Percentiles rank a stretch among this genome's conserved stretches.
Evolutionary conservation across 805 yeast species (phyloP).

Genomic region (Candida manassasensis): DNA sequence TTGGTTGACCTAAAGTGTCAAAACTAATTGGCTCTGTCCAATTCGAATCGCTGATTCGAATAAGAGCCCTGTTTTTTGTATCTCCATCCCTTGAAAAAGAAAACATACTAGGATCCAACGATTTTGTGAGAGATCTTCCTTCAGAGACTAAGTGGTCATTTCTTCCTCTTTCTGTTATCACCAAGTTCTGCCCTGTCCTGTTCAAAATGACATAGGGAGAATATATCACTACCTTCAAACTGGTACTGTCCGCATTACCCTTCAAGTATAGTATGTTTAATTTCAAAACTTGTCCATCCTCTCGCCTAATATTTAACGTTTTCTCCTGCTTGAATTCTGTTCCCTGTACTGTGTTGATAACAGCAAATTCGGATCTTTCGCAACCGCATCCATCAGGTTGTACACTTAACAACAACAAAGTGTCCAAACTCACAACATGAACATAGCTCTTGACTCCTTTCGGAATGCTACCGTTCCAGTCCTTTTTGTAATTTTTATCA

Average conservation of each 20-base stretch:
- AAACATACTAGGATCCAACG: conserved; percentile 65
- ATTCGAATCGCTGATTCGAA: conserved; percentile 63
- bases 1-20: conserved; percentile 83
- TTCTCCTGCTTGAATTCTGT: conserved; percentile 56
- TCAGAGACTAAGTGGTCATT: conserved; percentile 38
- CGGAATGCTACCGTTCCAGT: conserved; percentile 57
- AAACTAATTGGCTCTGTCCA: conserved; percentile 75
- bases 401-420: conserved; percentile 67
- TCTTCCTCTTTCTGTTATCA: conserved; percentile 55
- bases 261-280: conserved; percentile 62
- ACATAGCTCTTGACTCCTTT: conserved; percentile 68
- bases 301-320: conserved; percentile 46
- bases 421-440: conserved; percentile 74
- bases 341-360: conserved; percentile 55
- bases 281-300: conserved; percentile 63
- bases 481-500: conserved; percentile 66
- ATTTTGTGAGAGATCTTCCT: conserved; percentile 30
- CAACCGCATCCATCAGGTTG: conserved; percentile 60
- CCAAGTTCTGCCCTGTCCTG: conserved; percentile 65
- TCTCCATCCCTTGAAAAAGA: conserved; percentile 65
- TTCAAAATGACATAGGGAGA: conserved; percentile 84
- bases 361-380: conserved; percentile 65
- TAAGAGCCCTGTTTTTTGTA: conserved; percentile 58
- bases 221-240: conserved; percentile 64
- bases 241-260: conserved; percentile 47